Conservation (phyloP, 169 alveolate genomes). For the Neospora caninum region DNA sequence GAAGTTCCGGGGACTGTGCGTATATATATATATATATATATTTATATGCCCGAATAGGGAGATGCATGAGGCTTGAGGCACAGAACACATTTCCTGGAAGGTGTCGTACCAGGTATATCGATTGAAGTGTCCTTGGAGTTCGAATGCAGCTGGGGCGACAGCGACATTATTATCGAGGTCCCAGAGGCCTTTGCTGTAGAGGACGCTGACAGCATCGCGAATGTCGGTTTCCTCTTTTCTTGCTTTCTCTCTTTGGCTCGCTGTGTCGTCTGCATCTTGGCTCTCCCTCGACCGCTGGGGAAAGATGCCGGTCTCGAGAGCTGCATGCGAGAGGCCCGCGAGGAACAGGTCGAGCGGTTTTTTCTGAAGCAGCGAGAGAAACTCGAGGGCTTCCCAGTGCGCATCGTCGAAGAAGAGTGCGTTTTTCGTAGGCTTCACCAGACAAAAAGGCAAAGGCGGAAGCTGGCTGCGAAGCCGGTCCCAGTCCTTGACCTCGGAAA, state of each 20-base stretch:
- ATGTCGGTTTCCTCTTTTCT: not conserved
- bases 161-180: not conserved
- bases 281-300: too few species aligned
- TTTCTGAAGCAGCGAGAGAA: not conserved
- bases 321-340: not conserved
- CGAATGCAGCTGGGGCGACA: not conserved
- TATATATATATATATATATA: too few species aligned
- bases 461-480: not conserved
- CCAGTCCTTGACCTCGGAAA: not conserved
- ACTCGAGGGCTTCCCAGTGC: constrained; percentile 31
- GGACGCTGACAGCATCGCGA: not conserved
- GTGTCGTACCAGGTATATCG: not conserved
- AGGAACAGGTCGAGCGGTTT: not conserved
- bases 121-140: not conserved
- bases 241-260: not conserved
- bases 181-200: constrained; percentile 17
- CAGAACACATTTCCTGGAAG: not conserved
- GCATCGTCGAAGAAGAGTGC: not conserved
- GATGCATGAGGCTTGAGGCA: too few species aligned
- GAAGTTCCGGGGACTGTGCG: too few species aligned
- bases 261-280: not conserved
- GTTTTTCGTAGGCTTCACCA: not conserved
- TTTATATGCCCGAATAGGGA: too few species aligned
- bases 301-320: not conserved
- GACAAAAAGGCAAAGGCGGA: constrained; percentile 7